Conservation (phyloP, 768 basidiomycete genomes). For the Rhodotorula diobovata region DNA sequence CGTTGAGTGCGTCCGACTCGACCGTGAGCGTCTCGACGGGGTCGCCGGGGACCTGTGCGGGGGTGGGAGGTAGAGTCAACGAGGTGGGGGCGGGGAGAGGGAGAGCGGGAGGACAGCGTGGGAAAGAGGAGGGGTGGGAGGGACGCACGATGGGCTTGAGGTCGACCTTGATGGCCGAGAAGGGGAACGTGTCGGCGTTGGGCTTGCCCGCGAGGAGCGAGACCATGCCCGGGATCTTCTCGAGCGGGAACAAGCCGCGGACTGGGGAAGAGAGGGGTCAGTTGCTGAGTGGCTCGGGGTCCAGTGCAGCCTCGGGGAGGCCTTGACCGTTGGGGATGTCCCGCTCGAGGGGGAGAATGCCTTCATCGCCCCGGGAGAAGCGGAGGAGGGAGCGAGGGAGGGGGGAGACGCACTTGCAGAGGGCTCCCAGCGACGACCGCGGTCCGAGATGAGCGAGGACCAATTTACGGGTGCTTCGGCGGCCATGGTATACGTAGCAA, state of each 20-base stretch:
- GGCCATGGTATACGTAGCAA: background rate
- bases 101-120: conserved; percentile 17
- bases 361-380: background rate
- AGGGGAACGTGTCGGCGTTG: conserved; percentile 83
- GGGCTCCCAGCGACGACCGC: conserved; percentile 34
- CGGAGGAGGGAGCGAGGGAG: too few relatives aligned
- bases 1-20: conserved; percentile 55
- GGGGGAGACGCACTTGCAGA: conserved; percentile 39
- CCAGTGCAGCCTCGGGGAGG: background rate
- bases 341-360: background rate
- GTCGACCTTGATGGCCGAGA: conserved; percentile 65
- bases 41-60: conserved; percentile 48
- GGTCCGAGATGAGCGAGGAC: conserved; percentile 28
- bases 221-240: conserved; percentile 71
- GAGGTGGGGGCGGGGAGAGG: conserved; percentile 51
- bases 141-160: conserved; percentile 45
- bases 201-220: conserved; percentile 88
- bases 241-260: conserved; percentile 68
- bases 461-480: conserved; percentile 23
- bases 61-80: conserved; percentile 52
- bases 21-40: conserved; percentile 25
- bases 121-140: conserved; percentile 13
- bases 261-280: conserved; percentile 46
- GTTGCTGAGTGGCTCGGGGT: too few relatives aligned
- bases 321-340: too few relatives aligned